Conservation (phyloP, 1,284 basidiomycete species). For the Rhizoctonia solani region DNA sequence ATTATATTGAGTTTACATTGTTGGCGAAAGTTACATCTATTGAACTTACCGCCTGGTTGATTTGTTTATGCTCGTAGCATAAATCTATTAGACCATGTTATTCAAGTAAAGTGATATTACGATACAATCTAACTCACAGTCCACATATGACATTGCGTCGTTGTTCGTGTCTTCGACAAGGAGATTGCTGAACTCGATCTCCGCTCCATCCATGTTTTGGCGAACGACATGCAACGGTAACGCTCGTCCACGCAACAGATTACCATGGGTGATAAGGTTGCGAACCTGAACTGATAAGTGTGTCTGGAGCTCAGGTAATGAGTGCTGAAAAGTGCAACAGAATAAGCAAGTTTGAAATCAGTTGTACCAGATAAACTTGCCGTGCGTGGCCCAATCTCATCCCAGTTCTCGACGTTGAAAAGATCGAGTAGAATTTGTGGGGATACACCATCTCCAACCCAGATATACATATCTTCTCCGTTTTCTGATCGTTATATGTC, state of each 20-base stretch:
- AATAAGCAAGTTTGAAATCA: slow-evolving; percentile 36
- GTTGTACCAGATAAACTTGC: slow-evolving; percentile 51
- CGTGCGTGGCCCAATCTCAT: slow-evolving; percentile 72
- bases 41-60: slow-evolving; percentile 60
- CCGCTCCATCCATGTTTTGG: slow-evolving; percentile 91
- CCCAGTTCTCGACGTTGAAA: slow-evolving; percentile 81
- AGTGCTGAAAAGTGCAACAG: slow-evolving; percentile 52
- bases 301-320: slow-evolving; percentile 75
- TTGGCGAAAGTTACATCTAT: neutral
- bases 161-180: slow-evolving; percentile 97
- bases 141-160: slow-evolving; percentile 85
- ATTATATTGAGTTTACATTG: neutral
- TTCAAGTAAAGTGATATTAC: neutral
- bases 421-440: slow-evolving; percentile 84
- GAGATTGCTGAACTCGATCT: slow-evolving; percentile 97
- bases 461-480: slow-evolving; percentile 87
- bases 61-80: slow-evolving; percentile 62
- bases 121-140: slow-evolving; percentile 64
- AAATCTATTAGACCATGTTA: slow-evolving; percentile 50
- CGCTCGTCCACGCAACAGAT: slow-evolving; percentile 59
- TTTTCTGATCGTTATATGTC: slow-evolving; percentile 67
- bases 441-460: slow-evolving; percentile 85
- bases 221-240: slow-evolving; percentile 80
- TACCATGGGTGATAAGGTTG: slow-evolving; percentile 78
- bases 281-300: slow-evolving; percentile 82